These are phyloP conservation scores for Petunia axillaris DNA, from an alignment of 257 asterid species.

Conservation along the genomic window DNA sequence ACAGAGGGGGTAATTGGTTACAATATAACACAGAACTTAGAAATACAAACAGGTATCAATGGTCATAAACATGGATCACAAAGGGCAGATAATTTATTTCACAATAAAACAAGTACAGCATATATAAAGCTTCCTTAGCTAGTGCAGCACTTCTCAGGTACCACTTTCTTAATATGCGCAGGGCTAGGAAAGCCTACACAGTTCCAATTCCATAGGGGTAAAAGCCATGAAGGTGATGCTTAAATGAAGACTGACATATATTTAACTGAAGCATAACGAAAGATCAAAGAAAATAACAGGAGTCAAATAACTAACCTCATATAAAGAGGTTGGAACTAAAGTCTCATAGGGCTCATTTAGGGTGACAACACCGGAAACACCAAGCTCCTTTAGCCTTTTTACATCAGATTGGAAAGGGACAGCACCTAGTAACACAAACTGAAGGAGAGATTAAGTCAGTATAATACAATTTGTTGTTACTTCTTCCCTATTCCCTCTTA, in stretches of 20 bases:
- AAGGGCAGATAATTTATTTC: not conserved
- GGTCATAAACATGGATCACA: not conserved
- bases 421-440: slow-evolving; percentile 69
- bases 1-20: not conserved
- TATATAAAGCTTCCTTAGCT: not conserved
- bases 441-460: slow-evolving; percentile 25
- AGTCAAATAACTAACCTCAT: slow-evolving; percentile 41
- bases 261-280: not conserved
- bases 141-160: not conserved
- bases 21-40: not conserved
- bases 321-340: slow-evolving; percentile 54
- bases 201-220: not conserved
- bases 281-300: not conserved
- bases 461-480: not conserved
- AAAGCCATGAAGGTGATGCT: not conserved
- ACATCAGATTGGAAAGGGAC: slow-evolving; percentile 68
- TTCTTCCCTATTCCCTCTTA: not conserved
- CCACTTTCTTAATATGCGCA: not conserved
- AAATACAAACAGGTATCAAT: not conserved
- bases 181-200: not conserved
- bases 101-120: not conserved
- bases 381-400: slow-evolving; percentile 48
- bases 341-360: slow-evolving; percentile 68
- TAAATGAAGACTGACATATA: not conserved
- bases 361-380: slow-evolving; percentile 59